phyloP scores from a whole-genome alignment of 371 early-diverging fungal species.

The Saksenaea vasiformis region DNA sequence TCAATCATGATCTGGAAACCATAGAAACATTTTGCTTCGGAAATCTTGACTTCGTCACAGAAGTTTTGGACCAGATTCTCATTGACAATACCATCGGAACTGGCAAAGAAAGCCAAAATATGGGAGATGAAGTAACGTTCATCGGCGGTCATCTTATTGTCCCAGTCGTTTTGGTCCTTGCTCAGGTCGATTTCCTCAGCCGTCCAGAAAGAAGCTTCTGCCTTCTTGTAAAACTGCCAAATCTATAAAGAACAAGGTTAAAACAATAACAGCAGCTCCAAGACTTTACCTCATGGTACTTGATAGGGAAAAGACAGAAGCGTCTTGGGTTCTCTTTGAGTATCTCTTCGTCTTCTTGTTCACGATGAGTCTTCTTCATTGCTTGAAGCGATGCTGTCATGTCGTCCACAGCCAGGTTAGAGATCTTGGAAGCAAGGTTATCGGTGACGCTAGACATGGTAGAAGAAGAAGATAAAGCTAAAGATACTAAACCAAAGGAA shows the following conservation, averaged over 20 bases:
- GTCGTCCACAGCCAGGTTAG: not conserved
- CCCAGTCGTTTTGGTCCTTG: constrained; percentile 96
- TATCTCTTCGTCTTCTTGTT: constrained; percentile 45
- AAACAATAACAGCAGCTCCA: not conserved
- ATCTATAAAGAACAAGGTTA: constrained; percentile 53
- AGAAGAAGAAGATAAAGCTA: not conserved
- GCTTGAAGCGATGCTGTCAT: constrained; percentile 2
- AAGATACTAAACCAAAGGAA: not conserved
- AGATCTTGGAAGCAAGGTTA: not conserved
- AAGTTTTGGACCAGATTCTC: constrained; percentile 98
- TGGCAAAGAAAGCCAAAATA: constrained; percentile 99
- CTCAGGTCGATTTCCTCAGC: constrained; percentile 99
- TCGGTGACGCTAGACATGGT: not conserved
- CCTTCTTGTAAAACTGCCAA: constrained; percentile 99
- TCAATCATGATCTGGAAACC: constrained; percentile 99
- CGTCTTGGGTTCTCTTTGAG: constrained; percentile 77
- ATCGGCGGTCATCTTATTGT: constrained; percentile 85
- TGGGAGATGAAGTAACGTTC: constrained; percentile 97
- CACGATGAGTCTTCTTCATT: constrained; percentile 7
- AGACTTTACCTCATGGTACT: constrained; percentile 82
- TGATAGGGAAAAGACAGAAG: constrained; percentile 95
- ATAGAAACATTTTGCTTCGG: constrained; percentile 99
- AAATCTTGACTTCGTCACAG: constrained; percentile 96
- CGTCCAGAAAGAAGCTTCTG: constrained; percentile 99
- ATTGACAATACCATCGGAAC: constrained; percentile 99